These are phyloP conservation scores for Schizothecium vesticola DNA, from an alignment of 495 filamentous ascomycete species.

Conservation along the genomic window DNA sequence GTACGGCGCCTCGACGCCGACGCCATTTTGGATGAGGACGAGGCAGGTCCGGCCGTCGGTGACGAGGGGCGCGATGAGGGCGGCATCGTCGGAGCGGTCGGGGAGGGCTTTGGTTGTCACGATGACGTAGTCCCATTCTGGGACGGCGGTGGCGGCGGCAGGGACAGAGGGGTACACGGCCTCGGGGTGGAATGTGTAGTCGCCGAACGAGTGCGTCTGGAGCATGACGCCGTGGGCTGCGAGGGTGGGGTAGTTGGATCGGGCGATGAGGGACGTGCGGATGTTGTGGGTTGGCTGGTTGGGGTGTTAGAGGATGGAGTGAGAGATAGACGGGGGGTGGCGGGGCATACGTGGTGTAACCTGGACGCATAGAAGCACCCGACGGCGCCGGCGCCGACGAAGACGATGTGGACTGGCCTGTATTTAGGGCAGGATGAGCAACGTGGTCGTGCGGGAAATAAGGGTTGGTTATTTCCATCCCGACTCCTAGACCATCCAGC, in stretches of 20 bases:
- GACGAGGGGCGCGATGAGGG: conserved; percentile 48
- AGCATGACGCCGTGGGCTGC: conserved; percentile 41
- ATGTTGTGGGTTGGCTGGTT: conserved; percentile 36
- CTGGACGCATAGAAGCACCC: conserved; percentile 56
- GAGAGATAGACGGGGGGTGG: not conserved
- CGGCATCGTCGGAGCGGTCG: conserved; percentile 43
- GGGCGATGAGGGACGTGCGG: conserved; percentile 45
- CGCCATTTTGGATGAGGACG: conserved; percentile 66
- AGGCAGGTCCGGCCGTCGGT: conserved; percentile 43
- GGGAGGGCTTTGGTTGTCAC: conserved; percentile 56
- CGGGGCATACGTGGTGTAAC: conserved; percentile 41
- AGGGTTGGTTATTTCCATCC: not conserved
- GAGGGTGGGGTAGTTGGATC: conserved; percentile 52
- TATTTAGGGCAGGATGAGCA: not conserved
- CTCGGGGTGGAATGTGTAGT: conserved; percentile 48
- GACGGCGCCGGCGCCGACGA: conserved; percentile 55
- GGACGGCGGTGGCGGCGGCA: conserved; percentile 25
- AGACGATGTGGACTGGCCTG: conserved; percentile 47
- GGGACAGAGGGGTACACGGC: conserved; percentile 42
- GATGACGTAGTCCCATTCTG: conserved; percentile 54
- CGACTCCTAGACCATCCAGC: not conserved
- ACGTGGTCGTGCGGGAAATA: not conserved
- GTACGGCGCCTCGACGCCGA: conserved; percentile 63
- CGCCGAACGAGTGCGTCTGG: conserved; percentile 48
- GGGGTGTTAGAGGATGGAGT: not conserved